Evolutionary conservation across 2,329 filamentous ascomycete species (phyloP).

Genomic region (Sclerotinia trifoliorum): DNA sequence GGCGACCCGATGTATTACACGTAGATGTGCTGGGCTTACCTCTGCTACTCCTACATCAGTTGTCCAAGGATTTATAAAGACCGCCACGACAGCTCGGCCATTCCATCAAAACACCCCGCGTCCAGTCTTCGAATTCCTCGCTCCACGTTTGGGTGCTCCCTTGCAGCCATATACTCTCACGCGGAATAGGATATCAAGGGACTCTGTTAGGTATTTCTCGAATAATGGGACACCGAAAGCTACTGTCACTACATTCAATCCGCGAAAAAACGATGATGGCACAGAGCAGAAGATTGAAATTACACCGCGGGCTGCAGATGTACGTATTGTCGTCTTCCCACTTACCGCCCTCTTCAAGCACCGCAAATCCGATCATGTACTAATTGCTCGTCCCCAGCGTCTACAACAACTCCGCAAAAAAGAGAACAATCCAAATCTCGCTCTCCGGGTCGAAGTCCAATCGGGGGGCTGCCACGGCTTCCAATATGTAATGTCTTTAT

Average conservation of each 20-base stretch:
- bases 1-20: constrained; percentile 32
- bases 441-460: constrained; percentile 88
- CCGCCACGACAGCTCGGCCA: constrained; percentile 32
- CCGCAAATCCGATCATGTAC: not conserved
- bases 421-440: constrained; percentile 73
- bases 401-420: constrained; percentile 53
- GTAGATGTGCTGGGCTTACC: constrained; percentile 30
- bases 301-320: constrained; percentile 76
- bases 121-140: constrained; percentile 37
- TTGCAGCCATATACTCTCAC: not conserved
- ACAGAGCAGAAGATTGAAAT: constrained; percentile 83
- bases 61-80: constrained; percentile 34
- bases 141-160: constrained; percentile 26
- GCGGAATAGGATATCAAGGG: not conserved
- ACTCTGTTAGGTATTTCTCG: constrained; percentile 27
- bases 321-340: constrained; percentile 43
- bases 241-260: constrained; percentile 58
- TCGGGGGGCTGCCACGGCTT: constrained; percentile 97
- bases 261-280: constrained; percentile 76
- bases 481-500: constrained; percentile 91
- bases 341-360: no score
- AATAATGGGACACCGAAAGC: constrained; percentile 16
- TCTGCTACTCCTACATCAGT: constrained; percentile 28
- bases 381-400: constrained; percentile 28
- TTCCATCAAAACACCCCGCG: constrained; percentile 34